Conservation (phyloP, 371 early-diverging fungal species). For the Mortierella sp. region DNA sequence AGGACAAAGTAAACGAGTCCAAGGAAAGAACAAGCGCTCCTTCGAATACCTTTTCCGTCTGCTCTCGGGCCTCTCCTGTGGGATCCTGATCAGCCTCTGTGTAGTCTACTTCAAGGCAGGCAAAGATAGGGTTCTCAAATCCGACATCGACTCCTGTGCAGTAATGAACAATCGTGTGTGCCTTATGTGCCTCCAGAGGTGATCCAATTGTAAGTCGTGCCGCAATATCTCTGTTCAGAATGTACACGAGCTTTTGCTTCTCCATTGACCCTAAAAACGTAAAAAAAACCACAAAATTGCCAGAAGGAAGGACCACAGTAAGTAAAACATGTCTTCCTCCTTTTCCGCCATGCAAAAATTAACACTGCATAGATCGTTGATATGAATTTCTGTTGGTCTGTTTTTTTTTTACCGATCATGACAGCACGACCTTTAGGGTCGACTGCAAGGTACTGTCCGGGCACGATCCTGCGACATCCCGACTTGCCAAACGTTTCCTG, state of each 20-base stretch:
- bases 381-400: too few species aligned
- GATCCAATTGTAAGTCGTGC: constrained; percentile 92
- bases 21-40: too few species aligned
- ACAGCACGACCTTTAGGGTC: constrained; percentile 98
- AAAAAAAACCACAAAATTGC: neutral
- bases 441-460: constrained; percentile 94
- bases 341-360: too few species aligned
- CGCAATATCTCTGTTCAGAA: constrained; percentile 92
- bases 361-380: too few species aligned
- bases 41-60: constrained; percentile 80
- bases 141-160: constrained; percentile 96
- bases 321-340: too few species aligned
- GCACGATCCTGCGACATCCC: constrained; percentile 90
- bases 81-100: constrained; percentile 87
- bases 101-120: constrained; percentile 91
- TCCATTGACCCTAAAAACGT: constrained; percentile 80
- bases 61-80: constrained; percentile 78
- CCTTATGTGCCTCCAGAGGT: constrained; percentile 94
- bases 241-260: constrained; percentile 95
- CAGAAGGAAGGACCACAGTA: too few species aligned
- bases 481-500: constrained; percentile 97
- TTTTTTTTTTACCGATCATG: constrained; percentile 78
- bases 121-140: constrained; percentile 98
- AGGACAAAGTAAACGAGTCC: too few species aligned
- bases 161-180: constrained; percentile 79